Base-by-base conservation (phyloP, 805 yeast genomes). In the Nakazawaea peltata region DNA sequence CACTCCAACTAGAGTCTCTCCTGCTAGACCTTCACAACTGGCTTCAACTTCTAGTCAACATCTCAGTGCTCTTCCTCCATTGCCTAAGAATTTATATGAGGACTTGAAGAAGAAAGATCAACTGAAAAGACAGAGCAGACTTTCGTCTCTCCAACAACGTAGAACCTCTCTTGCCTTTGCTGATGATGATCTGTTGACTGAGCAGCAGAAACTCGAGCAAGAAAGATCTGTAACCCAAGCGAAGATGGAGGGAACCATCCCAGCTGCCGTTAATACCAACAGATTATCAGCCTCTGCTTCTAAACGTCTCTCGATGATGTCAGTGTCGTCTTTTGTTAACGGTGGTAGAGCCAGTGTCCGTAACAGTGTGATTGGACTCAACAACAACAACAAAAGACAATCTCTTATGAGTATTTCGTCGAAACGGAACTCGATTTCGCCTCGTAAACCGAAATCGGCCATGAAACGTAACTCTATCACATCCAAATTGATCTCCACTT, bases 401-500 rank as follows among this genome's bases (percentile, higher is more conserved):
- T 50, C 55, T 12, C 32, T 45, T 40, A 25, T 45, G n/a, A 30
- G 37, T 22, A 28, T 32, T 10, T 17, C 34, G 6, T 33, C 35
- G 15, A 40, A 36, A 14, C 37, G 47, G 28, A 33, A 28, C 5
- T 37, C 46, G 4, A 35, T 19, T 14, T 32, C 42, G 8, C 40
- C 48, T 16, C 43, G 40, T 26, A 48, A 49, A 33, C 37, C 41
- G 17, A 46, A 49, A 10, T 37, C 37, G 23, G 36, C 58, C 26
- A 59, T 63, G 41, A 73, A 80, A 49, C 69, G 88, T 47, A 79
- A 79, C 42, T 80, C 88, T 1, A 74, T 81, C 29, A 81, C 90
- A 0, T 64, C 84, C 28, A 81, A 77, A 48, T 54, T 81, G 42
- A 67, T 81, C 40, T 71, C 86, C 1, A 76, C 86, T 0, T 81